Evolutionary conservation across 257 asterid species (phyloP).

Genomic region (Misopates orontium): DNA sequence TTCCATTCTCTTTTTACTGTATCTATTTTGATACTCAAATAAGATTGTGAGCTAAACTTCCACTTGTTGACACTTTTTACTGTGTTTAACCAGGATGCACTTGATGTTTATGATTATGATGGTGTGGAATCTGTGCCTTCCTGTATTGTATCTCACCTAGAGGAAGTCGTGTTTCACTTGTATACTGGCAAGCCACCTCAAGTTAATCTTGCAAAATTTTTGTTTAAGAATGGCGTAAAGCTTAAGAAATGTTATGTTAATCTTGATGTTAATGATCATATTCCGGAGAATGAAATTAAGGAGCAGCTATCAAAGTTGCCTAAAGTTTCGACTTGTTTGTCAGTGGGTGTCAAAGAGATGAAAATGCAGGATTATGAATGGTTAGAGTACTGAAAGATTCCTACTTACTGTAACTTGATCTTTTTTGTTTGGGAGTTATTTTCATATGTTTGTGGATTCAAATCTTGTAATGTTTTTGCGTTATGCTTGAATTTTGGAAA

Average conservation of each 20-base stretch:
- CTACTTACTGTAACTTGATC: no score
- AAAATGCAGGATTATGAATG: no score
- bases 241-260: not conserved
- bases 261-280: not conserved
- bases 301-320: not conserved
- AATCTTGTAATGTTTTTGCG: no score
- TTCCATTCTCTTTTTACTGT: not conserved
- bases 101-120: conserved; percentile 1
- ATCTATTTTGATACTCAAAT: not conserved
- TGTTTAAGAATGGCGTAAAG: not conserved
- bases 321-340: no score
- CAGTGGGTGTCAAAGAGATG: no score
- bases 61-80: not conserved
- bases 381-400: no score
- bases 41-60: not conserved
- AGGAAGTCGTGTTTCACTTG: not conserved
- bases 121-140: not conserved
- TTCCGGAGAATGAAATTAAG: not conserved
- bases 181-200: not conserved
- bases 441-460: no score
- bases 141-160: not conserved
- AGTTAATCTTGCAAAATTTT: not conserved
- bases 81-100: not conserved
- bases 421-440: no score
- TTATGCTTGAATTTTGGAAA: no score